Evolutionary conservation across 2,329 filamentous ascomycete species (phyloP), one percentile per base, ranked within the genome.

Genomic region (Byssothecium circinans): DNA sequence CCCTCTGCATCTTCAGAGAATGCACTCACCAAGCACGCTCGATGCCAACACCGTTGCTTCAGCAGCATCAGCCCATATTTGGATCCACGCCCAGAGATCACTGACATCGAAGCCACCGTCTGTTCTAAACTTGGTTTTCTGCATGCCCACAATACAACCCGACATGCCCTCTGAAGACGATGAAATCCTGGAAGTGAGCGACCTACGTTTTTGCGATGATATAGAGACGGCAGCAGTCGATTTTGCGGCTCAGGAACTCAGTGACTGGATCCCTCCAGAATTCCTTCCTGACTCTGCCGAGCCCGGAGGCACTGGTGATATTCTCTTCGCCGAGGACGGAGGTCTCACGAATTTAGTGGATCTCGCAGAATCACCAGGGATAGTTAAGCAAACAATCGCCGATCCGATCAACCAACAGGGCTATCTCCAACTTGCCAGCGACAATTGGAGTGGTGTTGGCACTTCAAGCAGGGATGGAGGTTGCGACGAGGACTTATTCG

Each of bases 81-180:
- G 59, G 59, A 40, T 52, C 15, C 41, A 57, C 10, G 34, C 48
- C 17, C 59, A 59, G 23, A 58, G 37, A 36, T 38, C 25, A 14
- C 45, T 50, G 2, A 18, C 46, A 14, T 47, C 39, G 14, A 60
- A 52, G 30, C 11, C 49, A 39, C 15, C 36, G 4, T 12, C 43
- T 20, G 37, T 36, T 6, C 6, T 33, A n/a, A 45, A 58, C 8
- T 49, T 45, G 25, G 35, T 49, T n/a, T 56, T 61, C 20, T 47
- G 51, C 29, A n/a, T 32, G 29, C 14, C 29, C 29, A 12, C 29
- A 14, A 12, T 32, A 14, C 29, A 14, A 32, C 14, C 14, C 12
- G 7, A 12, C 6, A 32, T 32, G 4, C 4, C 10, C 14, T 4
- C 10, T 7, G 29, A 12, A n/a, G 29, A 32, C 14, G 12, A 14